A percentile compares a stretch with the other conserved stretches of the same genome.
Evolutionary conservation across 1,139 yeast species (phyloP).

Genomic region (Geotrichum candidum): DNA sequence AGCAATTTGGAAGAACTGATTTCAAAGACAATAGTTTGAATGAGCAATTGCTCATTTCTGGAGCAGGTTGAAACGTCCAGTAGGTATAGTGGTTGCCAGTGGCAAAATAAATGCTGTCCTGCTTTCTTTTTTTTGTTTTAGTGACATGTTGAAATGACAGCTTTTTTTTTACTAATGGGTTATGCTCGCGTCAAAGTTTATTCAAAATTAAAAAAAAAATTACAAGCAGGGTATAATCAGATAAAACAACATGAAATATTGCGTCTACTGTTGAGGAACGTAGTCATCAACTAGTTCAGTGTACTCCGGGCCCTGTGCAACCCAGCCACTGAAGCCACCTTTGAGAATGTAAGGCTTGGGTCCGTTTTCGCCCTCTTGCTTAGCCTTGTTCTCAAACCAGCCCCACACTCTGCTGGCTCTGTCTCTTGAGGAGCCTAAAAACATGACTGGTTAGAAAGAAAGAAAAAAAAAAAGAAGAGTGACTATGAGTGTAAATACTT

Average conservation of each 20-base stretch:
- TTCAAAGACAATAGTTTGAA: no score
- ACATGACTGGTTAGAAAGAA: not conserved
- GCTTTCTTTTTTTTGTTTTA: no score
- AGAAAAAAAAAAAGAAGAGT: not conserved
- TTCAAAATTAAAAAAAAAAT: not conserved
- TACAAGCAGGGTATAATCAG: not conserved
- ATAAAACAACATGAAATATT: not conserved
- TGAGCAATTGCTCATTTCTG: no score
- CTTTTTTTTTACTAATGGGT: no score
- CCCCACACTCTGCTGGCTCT: conserved; percentile 27
- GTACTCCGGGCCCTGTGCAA: conserved; percentile 23
- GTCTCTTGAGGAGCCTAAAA: conserved; percentile 21
- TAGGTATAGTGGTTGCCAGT: no score
- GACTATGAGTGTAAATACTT: not conserved
- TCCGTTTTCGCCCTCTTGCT: conserved; percentile 16
- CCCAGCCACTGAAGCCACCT: conserved; percentile 28
- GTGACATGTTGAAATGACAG: no score
- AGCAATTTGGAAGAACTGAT: no score
- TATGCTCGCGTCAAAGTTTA: no score
- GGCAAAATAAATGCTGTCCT: no score
- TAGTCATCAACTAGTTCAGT: conserved; percentile 24
- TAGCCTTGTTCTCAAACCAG: conserved; percentile 24
- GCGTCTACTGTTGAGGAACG: conserved; percentile 13
- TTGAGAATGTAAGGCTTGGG: conserved; percentile 22
- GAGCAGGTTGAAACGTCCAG: no score